Base-by-base conservation (phyloP, 306 rosid genomes). In the Styphnolobium japonicum region DNA sequence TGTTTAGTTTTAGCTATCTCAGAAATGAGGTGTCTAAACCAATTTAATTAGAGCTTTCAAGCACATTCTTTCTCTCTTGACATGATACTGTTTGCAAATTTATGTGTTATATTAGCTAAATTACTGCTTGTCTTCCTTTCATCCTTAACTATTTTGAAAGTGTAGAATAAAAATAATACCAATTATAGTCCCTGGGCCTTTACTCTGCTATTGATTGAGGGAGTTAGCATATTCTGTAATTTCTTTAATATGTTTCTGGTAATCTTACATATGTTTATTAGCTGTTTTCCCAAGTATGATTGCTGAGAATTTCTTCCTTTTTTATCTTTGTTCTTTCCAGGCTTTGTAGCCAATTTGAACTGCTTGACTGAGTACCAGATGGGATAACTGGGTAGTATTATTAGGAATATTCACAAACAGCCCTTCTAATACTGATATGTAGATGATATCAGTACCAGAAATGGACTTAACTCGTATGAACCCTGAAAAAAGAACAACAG, bases 1-100 rank as follows among this genome's bases (percentile, higher is more conserved):
- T 69, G 36, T 79, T 72, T 63, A 3, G 56, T 62, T 80, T 60
- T 80, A 40, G 39, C 46, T 64, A 19, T 71, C 31, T 73, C 40
- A 55, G 48, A 65, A 31, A 22, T 43, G 37, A 49, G 22, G n/a
- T 49, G n/a, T 49, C 22, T 48, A 49, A 49, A 55, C 34, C 14
- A 58, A 67, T 29, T 51, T 3, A 61, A 10, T 53, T 25, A 39
- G 52, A 57, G 71, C 45, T 36, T 18, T 51, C 58, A 10, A 64
- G 72, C 15, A 0, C 56, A 46, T 51, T 61, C 55, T 16, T n/a
- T 27, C 21, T 25, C 65, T 78, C 5, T 70, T 70, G 14, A 5
- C 69, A 78, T 56, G 76, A 67, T 46, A 57, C 14, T 37, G 22
- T 19, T 1, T 16, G 27, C 45, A 7, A 66, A 39, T 23, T 29